Evolutionary conservation across 495 filamentous ascomycete genomes (phyloP).

Genomic region (Hypomontagnella submonticulosa): DNA sequence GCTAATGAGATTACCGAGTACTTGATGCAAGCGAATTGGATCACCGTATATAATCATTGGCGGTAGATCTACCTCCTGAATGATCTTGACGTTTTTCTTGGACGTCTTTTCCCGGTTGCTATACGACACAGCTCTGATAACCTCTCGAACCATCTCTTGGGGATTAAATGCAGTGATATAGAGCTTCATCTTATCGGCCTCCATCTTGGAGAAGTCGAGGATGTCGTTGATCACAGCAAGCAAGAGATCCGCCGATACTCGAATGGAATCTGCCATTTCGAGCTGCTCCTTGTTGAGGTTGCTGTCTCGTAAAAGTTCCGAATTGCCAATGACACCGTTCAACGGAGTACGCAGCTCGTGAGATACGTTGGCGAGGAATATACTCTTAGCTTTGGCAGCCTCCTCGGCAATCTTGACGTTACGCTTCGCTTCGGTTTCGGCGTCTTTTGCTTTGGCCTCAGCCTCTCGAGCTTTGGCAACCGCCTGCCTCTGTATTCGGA

Average conservation of each 20-base stretch:
- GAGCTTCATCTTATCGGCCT: slow-evolving; percentile 95
- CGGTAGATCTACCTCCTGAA: slow-evolving; percentile 80
- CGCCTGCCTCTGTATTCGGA: slow-evolving; percentile 84
- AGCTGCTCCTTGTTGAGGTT: slow-evolving; percentile 81
- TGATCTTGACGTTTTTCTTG: slow-evolving; percentile 65
- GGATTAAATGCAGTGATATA: slow-evolving; percentile 87
- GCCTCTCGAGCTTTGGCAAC: slow-evolving; percentile 81
- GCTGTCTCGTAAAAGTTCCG: slow-evolving; percentile 84
- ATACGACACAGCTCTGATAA: slow-evolving; percentile 85
- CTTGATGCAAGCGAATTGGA: slow-evolving; percentile 89
- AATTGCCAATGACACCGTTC: slow-evolving; percentile 91
- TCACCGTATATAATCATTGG: slow-evolving; percentile 87
- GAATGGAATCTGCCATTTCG: slow-evolving; percentile 91
- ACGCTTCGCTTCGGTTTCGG: slow-evolving; percentile 83
- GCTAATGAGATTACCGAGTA: slow-evolving; percentile 90
- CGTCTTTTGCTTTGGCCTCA: slow-evolving; percentile 83
- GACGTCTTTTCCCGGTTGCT: slow-evolving; percentile 80
- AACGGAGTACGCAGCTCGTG: slow-evolving; percentile 88
- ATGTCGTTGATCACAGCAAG: slow-evolving; percentile 97
- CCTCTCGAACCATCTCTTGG: slow-evolving; percentile 86
- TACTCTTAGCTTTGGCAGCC: slow-evolving; percentile 88
- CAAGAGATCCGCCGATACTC: slow-evolving; percentile 88
- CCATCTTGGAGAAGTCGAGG: slow-evolving; percentile 91
- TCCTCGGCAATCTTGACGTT: slow-evolving; percentile 92
- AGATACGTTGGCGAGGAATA: slow-evolving; percentile 93